These are phyloP conservation scores for Cryptosporidium bovis DNA, from an alignment of 169 alveolate genomes.

Conservation along the genomic window DNA sequence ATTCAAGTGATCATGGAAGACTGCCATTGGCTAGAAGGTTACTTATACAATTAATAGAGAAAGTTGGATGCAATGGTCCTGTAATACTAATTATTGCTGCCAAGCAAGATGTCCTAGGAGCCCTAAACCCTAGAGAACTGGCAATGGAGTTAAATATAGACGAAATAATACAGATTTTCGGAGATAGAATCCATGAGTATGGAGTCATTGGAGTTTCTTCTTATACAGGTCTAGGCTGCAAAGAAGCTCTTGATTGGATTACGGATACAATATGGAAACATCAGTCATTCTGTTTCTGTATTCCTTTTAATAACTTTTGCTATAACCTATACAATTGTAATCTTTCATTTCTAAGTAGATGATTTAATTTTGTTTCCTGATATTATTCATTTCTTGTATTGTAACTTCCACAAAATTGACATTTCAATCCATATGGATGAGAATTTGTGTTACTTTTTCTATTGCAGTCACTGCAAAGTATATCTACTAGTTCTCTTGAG, in stretches of 20 bases:
- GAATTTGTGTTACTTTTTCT: conserved; percentile 36
- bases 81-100: conserved; percentile 47
- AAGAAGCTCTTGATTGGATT: conserved; percentile 68
- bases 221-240: conserved; percentile 58
- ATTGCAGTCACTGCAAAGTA: conserved; percentile 74
- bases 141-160: conserved; percentile 20
- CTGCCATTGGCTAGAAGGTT: conserved; percentile 60
- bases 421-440: conserved; percentile 73
- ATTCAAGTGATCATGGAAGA: conserved; percentile 70
- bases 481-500: conserved; percentile 45
- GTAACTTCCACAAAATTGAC: conserved; percentile 72
- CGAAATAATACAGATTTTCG: conserved; percentile 4
- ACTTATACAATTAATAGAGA: conserved; percentile 3
- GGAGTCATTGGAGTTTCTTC: conserved; percentile 60
- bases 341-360: neutral
- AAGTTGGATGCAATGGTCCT: neutral
- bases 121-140: conserved; percentile 26
- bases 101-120: conserved; percentile 48
- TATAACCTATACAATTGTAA: conserved; percentile 28
- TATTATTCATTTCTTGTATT: conserved; percentile 64
- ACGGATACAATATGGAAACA: conserved; percentile 57
- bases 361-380: neutral
- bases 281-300: conserved; percentile 32
- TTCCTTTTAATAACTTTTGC: conserved; percentile 57
- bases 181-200: conserved; percentile 3